phyloP scores from a whole-genome alignment of 768 basidiomycete genomes.

The Rhodotorula paludigena region DNA sequence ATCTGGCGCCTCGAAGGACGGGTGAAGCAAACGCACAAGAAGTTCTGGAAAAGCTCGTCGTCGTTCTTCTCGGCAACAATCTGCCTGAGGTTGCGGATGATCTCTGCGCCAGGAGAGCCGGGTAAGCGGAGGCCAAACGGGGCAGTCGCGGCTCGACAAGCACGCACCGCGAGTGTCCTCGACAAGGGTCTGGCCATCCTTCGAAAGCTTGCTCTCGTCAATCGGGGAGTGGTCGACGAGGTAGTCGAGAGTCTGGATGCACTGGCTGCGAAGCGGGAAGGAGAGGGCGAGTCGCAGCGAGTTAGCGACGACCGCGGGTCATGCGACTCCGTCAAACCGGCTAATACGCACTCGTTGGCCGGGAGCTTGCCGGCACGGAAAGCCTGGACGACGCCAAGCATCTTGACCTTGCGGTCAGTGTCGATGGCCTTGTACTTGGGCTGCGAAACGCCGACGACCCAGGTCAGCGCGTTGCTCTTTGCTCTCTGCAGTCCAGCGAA shows the following conservation, averaged over 20 bases:
- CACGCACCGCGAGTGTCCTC: slow-evolving; percentile 26
- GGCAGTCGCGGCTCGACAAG: too few relatives aligned
- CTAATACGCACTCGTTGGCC: slow-evolving; percentile 35
- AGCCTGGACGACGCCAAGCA: slow-evolving; percentile 66
- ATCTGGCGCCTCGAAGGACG: neutral
- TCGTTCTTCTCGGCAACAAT: slow-evolving; percentile 42
- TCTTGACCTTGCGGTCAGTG: slow-evolving; percentile 69
- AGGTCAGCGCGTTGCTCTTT: neutral
- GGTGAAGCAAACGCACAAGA: slow-evolving; percentile 50
- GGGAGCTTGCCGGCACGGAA: slow-evolving; percentile 55
- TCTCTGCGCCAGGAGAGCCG: slow-evolving; percentile 49
- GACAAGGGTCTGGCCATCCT: slow-evolving; percentile 35
- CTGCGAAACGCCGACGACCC: neutral
- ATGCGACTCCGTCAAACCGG: too few relatives aligned
- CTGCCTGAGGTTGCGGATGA: slow-evolving; percentile 47
- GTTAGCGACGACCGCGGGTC: neutral
- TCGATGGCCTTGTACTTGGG: slow-evolving; percentile 55
- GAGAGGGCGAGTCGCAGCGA: neutral
- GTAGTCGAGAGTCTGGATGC: slow-evolving; percentile 58
- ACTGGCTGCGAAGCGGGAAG: slow-evolving; percentile 2
- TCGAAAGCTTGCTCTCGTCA: slow-evolving; percentile 29
- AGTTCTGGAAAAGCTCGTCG: slow-evolving; percentile 84
- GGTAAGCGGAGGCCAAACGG: too few relatives aligned
- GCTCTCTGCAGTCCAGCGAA: too few relatives aligned
- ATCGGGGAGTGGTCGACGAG: slow-evolving; percentile 50